Conservation (phyloP, 2,329 filamentous ascomycete species). For the Zalaria sp. region DNA sequence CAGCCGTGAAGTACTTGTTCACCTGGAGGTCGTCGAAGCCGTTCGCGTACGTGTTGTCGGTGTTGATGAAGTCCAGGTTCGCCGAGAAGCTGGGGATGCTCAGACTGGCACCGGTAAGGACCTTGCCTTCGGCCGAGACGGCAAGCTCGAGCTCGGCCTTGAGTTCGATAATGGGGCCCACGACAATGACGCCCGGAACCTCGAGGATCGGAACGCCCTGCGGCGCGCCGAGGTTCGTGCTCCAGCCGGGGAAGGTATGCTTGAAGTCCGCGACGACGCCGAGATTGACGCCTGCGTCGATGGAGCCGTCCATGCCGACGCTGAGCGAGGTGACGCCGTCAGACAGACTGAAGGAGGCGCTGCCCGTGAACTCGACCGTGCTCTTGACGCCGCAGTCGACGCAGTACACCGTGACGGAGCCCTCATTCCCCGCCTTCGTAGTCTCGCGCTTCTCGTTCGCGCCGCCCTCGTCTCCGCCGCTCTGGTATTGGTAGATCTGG, state of each 20-base stretch:
- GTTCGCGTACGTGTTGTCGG: not conserved
- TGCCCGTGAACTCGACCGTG: not conserved
- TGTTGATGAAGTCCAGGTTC: constrained; percentile 1
- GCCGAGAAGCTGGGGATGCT: constrained; percentile 1
- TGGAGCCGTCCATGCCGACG: constrained; percentile 1
- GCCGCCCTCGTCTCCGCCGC: no score
- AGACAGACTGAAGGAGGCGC: not conserved
- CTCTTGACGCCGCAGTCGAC: constrained; percentile 1
- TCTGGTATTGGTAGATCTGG: not conserved
- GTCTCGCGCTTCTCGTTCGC: no score
- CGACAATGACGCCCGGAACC: not conserved
- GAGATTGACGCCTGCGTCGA: constrained; percentile 2
- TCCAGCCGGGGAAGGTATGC: not conserved
- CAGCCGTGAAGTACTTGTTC: constrained; percentile 1
- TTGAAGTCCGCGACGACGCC: not conserved
- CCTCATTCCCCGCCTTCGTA: no score
- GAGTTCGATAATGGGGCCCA: not conserved
- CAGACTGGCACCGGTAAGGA: not conserved
- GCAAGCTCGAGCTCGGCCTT: not conserved
- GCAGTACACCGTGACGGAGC: not conserved
- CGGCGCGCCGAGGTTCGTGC: not conserved
- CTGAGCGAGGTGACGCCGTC: not conserved
- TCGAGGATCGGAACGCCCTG: not conserved
- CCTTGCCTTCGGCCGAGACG: not conserved
- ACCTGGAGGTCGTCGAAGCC: not conserved